A percentile compares a stretch with the other conserved stretches of the same genome.
These are phyloP conservation scores for Colletotrichum sp. DNA, from an alignment of 2,329 filamentous ascomycete genomes.

Conservation along the genomic window DNA sequence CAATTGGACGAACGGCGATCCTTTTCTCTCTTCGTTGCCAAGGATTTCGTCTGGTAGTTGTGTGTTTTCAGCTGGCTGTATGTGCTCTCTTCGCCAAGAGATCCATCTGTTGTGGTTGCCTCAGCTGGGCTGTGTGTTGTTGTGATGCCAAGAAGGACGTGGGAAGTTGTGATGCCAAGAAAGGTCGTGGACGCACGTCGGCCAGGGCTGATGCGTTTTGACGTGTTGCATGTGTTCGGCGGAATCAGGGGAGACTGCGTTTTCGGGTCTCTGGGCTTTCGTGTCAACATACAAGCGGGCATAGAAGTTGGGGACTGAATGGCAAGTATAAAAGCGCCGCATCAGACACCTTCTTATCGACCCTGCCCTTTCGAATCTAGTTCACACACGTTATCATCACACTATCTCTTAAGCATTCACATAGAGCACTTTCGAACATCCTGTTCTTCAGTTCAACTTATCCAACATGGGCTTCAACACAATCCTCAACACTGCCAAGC, in stretches of 20 bases:
- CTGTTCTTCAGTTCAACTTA: neutral
- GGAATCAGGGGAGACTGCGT: neutral
- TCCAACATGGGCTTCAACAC: constrained; percentile 29
- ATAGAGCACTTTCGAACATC: neutral
- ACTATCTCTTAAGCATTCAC: neutral
- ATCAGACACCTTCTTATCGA: neutral
- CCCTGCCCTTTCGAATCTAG: neutral
- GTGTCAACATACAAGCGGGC: neutral
- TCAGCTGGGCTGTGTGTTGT: neutral
- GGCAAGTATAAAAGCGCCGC: neutral
- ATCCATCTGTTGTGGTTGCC: neutral
- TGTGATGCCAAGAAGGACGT: neutral
- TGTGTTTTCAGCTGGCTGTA: neutral
- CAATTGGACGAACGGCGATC: neutral
- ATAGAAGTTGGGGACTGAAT: neutral
- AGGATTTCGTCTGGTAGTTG: neutral
- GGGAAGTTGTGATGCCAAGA: neutral
- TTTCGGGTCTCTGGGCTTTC: neutral
- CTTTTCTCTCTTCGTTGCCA: neutral
- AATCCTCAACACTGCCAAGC: constrained; percentile 24
- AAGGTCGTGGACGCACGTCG: neutral
- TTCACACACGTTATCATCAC: neutral
- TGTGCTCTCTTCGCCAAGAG: neutral
- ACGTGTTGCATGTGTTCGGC: neutral
- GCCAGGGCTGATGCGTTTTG: neutral